These are phyloP conservation scores for Mallotus japonicus DNA, from an alignment of 441 rosid genomes.

Conservation along the genomic window DNA sequence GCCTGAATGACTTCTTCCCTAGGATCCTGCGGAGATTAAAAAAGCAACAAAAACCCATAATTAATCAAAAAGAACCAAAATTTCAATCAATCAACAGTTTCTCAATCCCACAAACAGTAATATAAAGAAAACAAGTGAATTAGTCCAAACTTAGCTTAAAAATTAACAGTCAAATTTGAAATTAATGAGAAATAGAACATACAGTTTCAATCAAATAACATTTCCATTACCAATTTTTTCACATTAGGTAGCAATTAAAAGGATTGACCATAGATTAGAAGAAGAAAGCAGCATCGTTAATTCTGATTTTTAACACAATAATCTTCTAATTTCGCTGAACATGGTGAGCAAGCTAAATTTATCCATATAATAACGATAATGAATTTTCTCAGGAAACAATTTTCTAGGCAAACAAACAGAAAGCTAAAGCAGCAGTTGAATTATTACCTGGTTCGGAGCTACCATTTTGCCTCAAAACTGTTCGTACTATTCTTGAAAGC, in stretches of 20 bases:
- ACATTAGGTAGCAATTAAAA: too few species aligned
- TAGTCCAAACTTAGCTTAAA: too few species aligned
- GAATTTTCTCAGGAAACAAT: neutral
- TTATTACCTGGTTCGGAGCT: slow-evolving; percentile 27
- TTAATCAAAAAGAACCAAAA: too few species aligned
- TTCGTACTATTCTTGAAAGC: neutral
- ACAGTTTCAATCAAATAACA: neutral
- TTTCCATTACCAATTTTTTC: too few species aligned
- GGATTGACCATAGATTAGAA: too few species aligned
- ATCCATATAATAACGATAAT: neutral
- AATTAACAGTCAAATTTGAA: too few species aligned
- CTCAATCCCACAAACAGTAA: too few species aligned
- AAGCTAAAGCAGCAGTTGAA: neutral
- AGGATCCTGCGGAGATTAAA: slow-evolving; percentile 38
- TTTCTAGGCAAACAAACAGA: neutral
- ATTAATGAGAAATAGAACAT: neutral
- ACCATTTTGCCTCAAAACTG: slow-evolving; percentile 25
- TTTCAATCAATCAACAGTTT: too few species aligned
- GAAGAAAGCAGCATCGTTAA: too few species aligned
- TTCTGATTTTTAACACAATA: too few species aligned
- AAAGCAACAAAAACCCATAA: neutral
- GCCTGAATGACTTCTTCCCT: slow-evolving; percentile 86
- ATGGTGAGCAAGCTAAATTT: neutral
- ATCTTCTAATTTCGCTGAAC: neutral
- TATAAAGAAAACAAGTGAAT: too few species aligned